Evolutionary conservation across 805 yeast genomes (phyloP).

Genomic region (Lipomyces yamadae): DNA sequence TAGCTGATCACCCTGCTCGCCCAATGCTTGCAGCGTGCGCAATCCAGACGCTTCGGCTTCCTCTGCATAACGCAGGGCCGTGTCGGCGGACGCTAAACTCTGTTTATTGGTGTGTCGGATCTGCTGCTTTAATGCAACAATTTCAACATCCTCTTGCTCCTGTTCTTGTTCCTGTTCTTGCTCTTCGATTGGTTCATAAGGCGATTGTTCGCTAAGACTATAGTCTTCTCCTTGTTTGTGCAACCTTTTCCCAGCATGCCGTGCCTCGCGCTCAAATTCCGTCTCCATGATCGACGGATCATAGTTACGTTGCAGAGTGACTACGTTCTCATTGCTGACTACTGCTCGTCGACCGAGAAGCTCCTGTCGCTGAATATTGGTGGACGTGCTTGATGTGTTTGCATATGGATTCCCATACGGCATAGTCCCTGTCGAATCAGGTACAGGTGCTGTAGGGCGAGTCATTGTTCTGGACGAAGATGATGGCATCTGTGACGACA

Average conservation of each 20-base stretch:
- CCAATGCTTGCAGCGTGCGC: conserved; percentile 88
- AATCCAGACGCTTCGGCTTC: conserved; percentile 75
- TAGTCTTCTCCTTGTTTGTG: conserved; percentile 9
- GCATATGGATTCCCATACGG: background rate
- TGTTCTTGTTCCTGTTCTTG: conserved; percentile 22
- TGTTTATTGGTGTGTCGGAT: conserved; percentile 84
- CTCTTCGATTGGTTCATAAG: conserved; percentile 10
- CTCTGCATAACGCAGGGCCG: conserved; percentile 72
- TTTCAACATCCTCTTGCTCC: conserved; percentile 71
- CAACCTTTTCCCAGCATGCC: background rate
- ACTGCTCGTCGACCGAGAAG: background rate
- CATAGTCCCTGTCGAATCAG: background rate
- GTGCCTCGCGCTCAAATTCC: conserved; percentile 29
- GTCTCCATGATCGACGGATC: conserved; percentile 39
- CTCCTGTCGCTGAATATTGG: background rate
- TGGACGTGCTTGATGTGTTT: background rate
- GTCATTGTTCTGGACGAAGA: background rate
- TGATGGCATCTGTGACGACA: conserved; percentile 1
- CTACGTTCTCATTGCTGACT: background rate
- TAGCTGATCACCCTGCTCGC: conserved; percentile 88
- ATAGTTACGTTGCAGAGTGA: conserved; percentile 9
- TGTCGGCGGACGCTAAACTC: conserved; percentile 81
- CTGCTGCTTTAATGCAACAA: conserved; percentile 82
- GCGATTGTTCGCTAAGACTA: no score
- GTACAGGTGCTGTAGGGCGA: background rate